These are phyloP conservation scores for Daldinia sp. DNA, from an alignment of 2,329 filamentous ascomycete species.

Conservation along the genomic window DNA sequence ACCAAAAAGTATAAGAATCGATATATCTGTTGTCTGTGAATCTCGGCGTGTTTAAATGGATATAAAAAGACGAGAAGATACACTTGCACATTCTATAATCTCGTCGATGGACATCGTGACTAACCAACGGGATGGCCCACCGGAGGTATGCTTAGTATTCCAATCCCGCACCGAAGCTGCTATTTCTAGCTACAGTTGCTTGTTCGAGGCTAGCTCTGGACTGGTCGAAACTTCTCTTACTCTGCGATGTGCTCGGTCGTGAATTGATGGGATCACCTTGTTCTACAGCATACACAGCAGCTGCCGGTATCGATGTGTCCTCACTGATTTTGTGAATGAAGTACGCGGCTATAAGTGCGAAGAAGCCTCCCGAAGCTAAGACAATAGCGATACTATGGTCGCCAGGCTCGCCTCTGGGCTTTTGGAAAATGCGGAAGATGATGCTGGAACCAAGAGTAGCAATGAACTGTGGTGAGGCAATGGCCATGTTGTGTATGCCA, in stretches of 20 bases:
- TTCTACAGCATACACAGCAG: constrained; percentile 58
- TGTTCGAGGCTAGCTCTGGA: constrained; percentile 60
- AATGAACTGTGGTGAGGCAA: constrained; percentile 90
- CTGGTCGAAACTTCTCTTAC: constrained; percentile 58
- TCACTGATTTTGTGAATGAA: constrained; percentile 77
- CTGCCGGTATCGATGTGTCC: constrained; percentile 58
- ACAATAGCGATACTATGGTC: constrained; percentile 91
- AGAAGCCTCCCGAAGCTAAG: constrained; percentile 83
- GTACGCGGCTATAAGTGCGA: constrained; percentile 80
- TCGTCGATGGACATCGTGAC: constrained; percentile 1
- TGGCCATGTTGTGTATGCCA: constrained; percentile 95
- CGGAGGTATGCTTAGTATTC: constrained; percentile 56
- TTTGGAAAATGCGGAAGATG: constrained; percentile 88
- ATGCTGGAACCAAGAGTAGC: constrained; percentile 86
- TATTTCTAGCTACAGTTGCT: constrained; percentile 61
- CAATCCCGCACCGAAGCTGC: constrained; percentile 61
- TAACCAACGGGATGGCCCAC: constrained; percentile 12
- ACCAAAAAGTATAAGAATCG: not conserved
- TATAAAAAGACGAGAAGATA: constrained; percentile 7
- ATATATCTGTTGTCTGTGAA: constrained; percentile 5
- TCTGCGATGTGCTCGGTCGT: constrained; percentile 50
- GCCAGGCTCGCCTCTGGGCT: constrained; percentile 84
- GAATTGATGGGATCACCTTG: constrained; percentile 54
- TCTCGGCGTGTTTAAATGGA: not conserved
- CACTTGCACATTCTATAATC: constrained; percentile 6